Evolutionary conservation across 306 rosid genomes (phyloP).

Genomic region (Urtica urens): DNA sequence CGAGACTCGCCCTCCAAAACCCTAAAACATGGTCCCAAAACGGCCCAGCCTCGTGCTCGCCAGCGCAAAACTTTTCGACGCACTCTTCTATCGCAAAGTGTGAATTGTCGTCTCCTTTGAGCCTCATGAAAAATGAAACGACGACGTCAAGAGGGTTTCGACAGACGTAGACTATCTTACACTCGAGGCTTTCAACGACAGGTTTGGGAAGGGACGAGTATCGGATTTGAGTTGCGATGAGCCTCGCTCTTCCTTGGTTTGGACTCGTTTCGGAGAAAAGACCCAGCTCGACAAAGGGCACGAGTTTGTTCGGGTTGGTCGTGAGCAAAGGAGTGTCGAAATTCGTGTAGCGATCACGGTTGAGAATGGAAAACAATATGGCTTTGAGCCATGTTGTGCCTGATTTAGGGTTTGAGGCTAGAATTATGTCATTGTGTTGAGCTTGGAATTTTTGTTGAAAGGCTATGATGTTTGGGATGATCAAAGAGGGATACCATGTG

Average conservation of each 20-base stretch:
- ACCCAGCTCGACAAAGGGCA: background rate
- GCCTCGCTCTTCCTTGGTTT: background rate
- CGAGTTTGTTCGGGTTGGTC: background rate
- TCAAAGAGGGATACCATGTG: background rate
- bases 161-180: background rate
- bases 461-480: background rate
- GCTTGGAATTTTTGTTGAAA: background rate
- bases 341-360: background rate
- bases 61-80: background rate
- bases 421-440: background rate
- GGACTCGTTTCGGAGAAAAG: background rate
- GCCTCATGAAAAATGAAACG: background rate
- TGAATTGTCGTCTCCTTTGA: background rate
- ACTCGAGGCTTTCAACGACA: background rate
- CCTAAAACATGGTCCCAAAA: slow-evolving; percentile 12
- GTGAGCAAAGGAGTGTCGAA: background rate
- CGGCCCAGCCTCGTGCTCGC: background rate
- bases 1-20: background rate
- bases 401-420: background rate
- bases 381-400: background rate
- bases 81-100: background rate
- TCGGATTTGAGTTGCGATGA: background rate
- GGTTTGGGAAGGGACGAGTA: background rate
- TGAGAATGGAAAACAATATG: background rate
- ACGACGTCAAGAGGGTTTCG: background rate